Base-by-base conservation (phyloP, 306 rosid species). In the Vigna reflexopilosa region DNA sequence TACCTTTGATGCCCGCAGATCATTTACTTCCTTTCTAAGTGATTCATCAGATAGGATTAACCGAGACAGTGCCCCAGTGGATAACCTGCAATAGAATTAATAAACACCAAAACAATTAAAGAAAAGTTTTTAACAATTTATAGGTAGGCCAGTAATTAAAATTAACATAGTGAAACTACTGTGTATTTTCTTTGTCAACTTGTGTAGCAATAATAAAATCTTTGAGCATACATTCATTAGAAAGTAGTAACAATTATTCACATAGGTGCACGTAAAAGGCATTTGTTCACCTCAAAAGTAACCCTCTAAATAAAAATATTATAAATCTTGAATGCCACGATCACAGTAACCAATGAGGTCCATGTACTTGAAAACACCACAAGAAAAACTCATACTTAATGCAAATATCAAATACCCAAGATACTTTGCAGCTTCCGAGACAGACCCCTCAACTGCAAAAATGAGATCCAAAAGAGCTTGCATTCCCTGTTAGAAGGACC, bases 391-490 rank as follows among this genome's bases (percentile, higher is more conserved):
- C 62, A 40, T 57, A 50, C 20, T 26, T 59, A 28, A 84, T 19
- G 57, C 73, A 80, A 75, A 65, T 34, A 81, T 40, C 28, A 77
- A 54, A 73, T 90, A 92, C 96, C 99, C 99, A 3, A 95, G 87
- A 81, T 87, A 79, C 83, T 92, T 95, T 65, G 98, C 91, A 30
- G 93, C 96, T 47, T 95, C 97, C 0, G 99, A 80, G 63, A 93
- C 76, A 40, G 98, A 92, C 19, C 96, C 99, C 52, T 86, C 89
- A 70, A 91, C 93, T 44, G 97, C 88, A 81, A 84, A 89, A 69
- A 95, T 80, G 48, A 95, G 85, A 84, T 95, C 99, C 86, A 95
- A 77, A 72, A 95, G 84, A 82, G 98, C 94, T 87, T 93, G 97
- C 99, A 95, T 88, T 74, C 99, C 98, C 97, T 93, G 88, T 57